A percentile compares a stretch with the other conserved stretches of the same genome.
Conservation (phyloP, 768 basidiomycete genomes). For the Glaciozyma martinii region DNA sequence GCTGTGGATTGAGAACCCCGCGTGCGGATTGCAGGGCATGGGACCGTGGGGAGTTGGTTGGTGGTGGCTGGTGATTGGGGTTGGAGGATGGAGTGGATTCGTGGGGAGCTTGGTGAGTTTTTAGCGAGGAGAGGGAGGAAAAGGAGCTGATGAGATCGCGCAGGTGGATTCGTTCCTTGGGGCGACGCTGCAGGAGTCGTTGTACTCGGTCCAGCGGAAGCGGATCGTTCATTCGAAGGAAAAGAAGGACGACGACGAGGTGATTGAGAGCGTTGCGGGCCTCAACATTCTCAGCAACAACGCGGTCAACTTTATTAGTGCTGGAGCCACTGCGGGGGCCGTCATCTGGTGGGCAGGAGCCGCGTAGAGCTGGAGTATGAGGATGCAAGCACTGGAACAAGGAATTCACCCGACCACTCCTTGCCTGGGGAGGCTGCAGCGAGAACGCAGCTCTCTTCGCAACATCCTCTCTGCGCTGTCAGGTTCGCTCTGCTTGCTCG, state of each 20-base stretch:
- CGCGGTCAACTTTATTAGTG: slow-evolving; percentile 47
- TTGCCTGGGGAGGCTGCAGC: too few species aligned
- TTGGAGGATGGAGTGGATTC: slow-evolving; percentile 60
- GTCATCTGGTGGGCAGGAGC: background rate
- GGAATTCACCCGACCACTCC: too few species aligned
- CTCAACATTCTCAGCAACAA: slow-evolving; percentile 65
- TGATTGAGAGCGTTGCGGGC: slow-evolving; percentile 43
- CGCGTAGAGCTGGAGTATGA: too few species aligned
- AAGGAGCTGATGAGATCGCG: background rate
- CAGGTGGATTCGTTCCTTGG: slow-evolving; percentile 80
- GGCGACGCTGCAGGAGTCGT: slow-evolving; percentile 72
- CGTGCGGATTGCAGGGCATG: slow-evolving; percentile 42
- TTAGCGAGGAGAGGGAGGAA: background rate
- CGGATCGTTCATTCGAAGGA: slow-evolving; percentile 56
- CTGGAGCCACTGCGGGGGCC: slow-evolving; percentile 15
- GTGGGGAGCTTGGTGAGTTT: slow-evolving; percentile 66
- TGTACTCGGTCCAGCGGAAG: slow-evolving; percentile 56
- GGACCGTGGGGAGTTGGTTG: slow-evolving; percentile 40
- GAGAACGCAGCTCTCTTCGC: too few species aligned
- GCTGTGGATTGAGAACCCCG: slow-evolving; percentile 55
- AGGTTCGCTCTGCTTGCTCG: too few species aligned
- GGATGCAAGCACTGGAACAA: background rate
- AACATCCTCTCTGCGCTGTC: too few species aligned
- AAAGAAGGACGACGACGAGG: slow-evolving; percentile 46
- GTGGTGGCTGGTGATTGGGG: slow-evolving; percentile 46